These are phyloP conservation scores for Erythrophleum ivorense DNA, from an alignment of 331 rosid species.

Conservation along the genomic window DNA sequence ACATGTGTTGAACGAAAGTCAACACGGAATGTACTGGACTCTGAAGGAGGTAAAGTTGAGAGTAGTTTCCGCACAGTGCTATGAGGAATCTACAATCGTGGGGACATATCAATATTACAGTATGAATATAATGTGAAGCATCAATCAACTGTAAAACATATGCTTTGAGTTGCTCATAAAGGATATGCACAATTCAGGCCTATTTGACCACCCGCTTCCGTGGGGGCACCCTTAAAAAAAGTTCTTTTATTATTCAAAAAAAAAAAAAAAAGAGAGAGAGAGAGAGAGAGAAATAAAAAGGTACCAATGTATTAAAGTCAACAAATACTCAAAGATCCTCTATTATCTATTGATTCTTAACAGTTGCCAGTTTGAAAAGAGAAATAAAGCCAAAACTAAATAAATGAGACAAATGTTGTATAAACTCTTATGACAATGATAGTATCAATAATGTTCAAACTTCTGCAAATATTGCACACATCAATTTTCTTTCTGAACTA, in stretches of 20 bases:
- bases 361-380: not conserved
- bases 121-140: conserved; percentile 31
- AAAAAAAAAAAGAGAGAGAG: too few relatives aligned
- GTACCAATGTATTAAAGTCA: not conserved
- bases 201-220: not conserved
- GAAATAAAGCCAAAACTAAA: not conserved
- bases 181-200: not conserved
- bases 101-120: conserved; percentile 35
- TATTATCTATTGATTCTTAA: not conserved
- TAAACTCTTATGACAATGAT: not conserved
- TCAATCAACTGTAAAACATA: conserved; percentile 26
- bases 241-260: not conserved
- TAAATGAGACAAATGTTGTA: not conserved
- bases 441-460: not conserved
- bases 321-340: not conserved
- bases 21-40: conserved; percentile 79
- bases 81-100: conserved; percentile 76
- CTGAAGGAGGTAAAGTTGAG: conserved; percentile 83
- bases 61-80: conserved; percentile 69
- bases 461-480: not conserved
- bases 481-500: conserved; percentile 1
- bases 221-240: not conserved
- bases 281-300: conserved; percentile 15
- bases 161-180: conserved; percentile 2
- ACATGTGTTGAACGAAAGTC: conserved; percentile 91